Conservation (phyloP, 768 basidiomycete species). For the Lactarius akahatsu region DNA sequence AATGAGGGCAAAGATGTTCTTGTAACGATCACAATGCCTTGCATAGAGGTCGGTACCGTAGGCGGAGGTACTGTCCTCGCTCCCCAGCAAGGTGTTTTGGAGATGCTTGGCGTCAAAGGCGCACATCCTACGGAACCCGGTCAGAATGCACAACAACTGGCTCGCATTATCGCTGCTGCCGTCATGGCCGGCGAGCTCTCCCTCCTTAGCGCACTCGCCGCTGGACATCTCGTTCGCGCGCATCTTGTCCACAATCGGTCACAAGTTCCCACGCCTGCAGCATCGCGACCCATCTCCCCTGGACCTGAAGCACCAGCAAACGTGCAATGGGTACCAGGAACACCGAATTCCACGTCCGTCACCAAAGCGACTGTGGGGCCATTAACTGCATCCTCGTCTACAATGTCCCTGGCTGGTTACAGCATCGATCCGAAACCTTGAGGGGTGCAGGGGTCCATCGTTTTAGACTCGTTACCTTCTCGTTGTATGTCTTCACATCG, state of each 20-base stretch:
- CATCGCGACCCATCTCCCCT: slow-evolving; percentile 61
- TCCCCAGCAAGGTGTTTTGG: slow-evolving; percentile 87
- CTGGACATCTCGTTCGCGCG: slow-evolving; percentile 91
- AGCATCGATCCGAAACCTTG: slow-evolving; percentile 27
- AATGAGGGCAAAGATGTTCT: slow-evolving; percentile 90
- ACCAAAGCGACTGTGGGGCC: slow-evolving; percentile 24
- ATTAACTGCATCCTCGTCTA: slow-evolving; percentile 24
- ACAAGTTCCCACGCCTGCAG: slow-evolving; percentile 69
- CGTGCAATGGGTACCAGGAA: slow-evolving; percentile 26
- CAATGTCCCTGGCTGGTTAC: slow-evolving; percentile 28
- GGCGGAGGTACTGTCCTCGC: slow-evolving; percentile 93
- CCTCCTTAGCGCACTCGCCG: slow-evolving; percentile 87
- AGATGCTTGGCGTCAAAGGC: slow-evolving; percentile 91
- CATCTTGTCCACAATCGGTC: slow-evolving; percentile 92
- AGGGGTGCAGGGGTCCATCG: background rate
- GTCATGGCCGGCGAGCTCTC: slow-evolving; percentile 99
- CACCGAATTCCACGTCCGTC: slow-evolving; percentile 19
- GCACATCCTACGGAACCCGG: slow-evolving; percentile 87
- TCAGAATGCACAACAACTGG: slow-evolving; percentile 84
- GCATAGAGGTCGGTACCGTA: slow-evolving; percentile 96
- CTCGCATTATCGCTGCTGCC: slow-evolving; percentile 83
- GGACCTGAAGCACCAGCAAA: slow-evolving; percentile 37
- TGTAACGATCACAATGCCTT: slow-evolving; percentile 97
- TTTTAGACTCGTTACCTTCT: background rate
- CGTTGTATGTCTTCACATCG: background rate